Base-by-base conservation (phyloP, 2,329 filamentous ascomycete species). In the Microdochium bolleyi region DNA sequence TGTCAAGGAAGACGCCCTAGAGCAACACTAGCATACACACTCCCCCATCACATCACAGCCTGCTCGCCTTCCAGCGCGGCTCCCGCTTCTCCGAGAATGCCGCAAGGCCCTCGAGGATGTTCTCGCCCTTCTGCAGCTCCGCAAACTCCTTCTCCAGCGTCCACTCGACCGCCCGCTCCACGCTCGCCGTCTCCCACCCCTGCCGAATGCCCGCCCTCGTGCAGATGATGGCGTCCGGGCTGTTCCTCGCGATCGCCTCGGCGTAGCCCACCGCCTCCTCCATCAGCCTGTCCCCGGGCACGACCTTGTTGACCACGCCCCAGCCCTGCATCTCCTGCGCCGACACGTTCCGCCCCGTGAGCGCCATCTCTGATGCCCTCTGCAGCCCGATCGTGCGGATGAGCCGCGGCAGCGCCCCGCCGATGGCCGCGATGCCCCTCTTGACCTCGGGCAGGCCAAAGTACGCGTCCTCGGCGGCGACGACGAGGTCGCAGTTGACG, bases 391-490 rank as follows among this genome's bases (percentile, higher is more conserved):
- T 66, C 2, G 66, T 59, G 13, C 63, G 51, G 62, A 67, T 67
- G 2, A 59, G 58, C 72, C 81, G 73, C 10, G 80, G 78, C 2
- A 84, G 64, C 5, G 74, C 79, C 25, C 82, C 82, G 0, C 79
- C 79, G 1, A 80, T 69, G 3, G 81, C 78, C 2, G 76, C 76
- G 3, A 84, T 78, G 2, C 82, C 82, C 24, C 79, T 72, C 34
- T 77, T 74, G 8, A 80, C 77, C 62, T 84, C 82, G 0, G 81
- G 80, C 0, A 84, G 67, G 2, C 74, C 70, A 56, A 85, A 83
- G 3, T 69, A 72, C 0, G 80, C 79, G 24, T 67, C 70, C 0
- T 70, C 64, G 0, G 76, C 72, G 3, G 79, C 78, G 25, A 84
- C 67, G n/a, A 82, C 74, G 48, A 85, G 70, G 63, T 85, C 82